Evolutionary conservation across 352 stramenopile species (phyloP).

Genomic region (Globisporangium emineosum): DNA sequence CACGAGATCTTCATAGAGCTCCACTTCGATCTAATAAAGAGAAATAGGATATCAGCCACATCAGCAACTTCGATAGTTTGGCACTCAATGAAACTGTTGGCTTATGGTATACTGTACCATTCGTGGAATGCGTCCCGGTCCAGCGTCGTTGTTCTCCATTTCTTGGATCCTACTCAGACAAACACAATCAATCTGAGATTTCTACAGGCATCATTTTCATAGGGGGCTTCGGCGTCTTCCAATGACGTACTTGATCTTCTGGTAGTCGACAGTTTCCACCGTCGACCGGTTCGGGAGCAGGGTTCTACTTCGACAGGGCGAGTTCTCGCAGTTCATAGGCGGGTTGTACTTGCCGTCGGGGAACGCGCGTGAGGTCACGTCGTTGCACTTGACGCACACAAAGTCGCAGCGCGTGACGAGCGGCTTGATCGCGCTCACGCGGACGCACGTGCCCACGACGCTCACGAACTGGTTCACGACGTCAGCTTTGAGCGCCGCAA

Average conservation of each 20-base stretch:
- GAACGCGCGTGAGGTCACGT: constrained; percentile 66
- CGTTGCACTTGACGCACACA: constrained; percentile 77
- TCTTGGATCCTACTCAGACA: constrained; percentile 90
- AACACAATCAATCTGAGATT: background rate
- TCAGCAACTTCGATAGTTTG: too few relatives aligned
- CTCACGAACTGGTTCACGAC: constrained; percentile 80
- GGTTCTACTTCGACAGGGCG: constrained; percentile 50
- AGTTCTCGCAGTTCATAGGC: constrained; percentile 59
- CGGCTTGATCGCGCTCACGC: constrained; percentile 82
- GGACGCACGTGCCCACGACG: constrained; percentile 67
- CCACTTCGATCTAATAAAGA: constrained; percentile 84
- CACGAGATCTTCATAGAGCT: constrained; percentile 91
- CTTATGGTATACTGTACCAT: constrained; percentile 42
- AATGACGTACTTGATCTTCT: constrained; percentile 78
- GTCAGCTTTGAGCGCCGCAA: constrained; percentile 72
- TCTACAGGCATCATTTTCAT: background rate
- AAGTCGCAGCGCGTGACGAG: constrained; percentile 87
- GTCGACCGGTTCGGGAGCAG: constrained; percentile 82
- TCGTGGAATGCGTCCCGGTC: constrained; percentile 83
- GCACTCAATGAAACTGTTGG: background rate
- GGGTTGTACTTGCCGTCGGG: constrained; percentile 80
- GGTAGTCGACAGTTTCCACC: constrained; percentile 88
- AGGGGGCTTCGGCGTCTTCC: too few relatives aligned
- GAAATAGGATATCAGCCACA: too few relatives aligned
- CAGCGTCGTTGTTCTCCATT: constrained; percentile 88